Base-by-base conservation (phyloP, 306 rosid species). In the Nissolia schottii region DNA sequence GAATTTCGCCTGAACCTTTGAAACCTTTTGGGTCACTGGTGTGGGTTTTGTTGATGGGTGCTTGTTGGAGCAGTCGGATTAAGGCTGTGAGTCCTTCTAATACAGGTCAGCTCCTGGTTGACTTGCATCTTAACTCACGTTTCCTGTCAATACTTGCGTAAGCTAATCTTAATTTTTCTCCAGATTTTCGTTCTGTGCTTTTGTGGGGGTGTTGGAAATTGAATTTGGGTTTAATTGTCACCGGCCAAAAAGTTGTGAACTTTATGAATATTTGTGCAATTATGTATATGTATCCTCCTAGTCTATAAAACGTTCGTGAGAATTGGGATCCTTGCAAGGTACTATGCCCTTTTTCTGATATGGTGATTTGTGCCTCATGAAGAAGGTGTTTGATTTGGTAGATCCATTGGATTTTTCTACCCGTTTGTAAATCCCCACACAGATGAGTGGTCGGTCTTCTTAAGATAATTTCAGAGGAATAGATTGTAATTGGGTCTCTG, bases 41-140 rank as follows among this genome's bases (percentile, higher is more conserved):
- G 56, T 75, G 70, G 43, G 79, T 75, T 76, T 59, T 79, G 79
- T 84, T 61, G 87, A 95, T 91, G 99, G 99, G 99, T 81, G 84
- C 86, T 84, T 95, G 97, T 78, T 91, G 93, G 93, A 91, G 99
- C 76, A 88, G 80, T 45, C 82, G 78, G 74, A 80, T 89, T 70
- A 89, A 89, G 88, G 81, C 96, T 8, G 84, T 85, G 79, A 84
- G 83, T 81, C 77, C 92, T 78, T 83, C 83, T 54, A 73, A 68
- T 74, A 77, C 90, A 79, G 99, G 99, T 89, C 45, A n/a, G 25
- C 37, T n/a, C 18, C 67, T 51, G 22, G 67, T 65, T 38, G 29
- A 24, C 35, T 41, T 41, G 27, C 49, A 15, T 29, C 57, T 54
- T 74, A 51, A 16, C 35, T 43, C 51, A 55, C 60, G 18, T 71